phyloP scores from a whole-genome alignment of 805 yeast genomes.

The Candida sakaeoensis region DNA sequence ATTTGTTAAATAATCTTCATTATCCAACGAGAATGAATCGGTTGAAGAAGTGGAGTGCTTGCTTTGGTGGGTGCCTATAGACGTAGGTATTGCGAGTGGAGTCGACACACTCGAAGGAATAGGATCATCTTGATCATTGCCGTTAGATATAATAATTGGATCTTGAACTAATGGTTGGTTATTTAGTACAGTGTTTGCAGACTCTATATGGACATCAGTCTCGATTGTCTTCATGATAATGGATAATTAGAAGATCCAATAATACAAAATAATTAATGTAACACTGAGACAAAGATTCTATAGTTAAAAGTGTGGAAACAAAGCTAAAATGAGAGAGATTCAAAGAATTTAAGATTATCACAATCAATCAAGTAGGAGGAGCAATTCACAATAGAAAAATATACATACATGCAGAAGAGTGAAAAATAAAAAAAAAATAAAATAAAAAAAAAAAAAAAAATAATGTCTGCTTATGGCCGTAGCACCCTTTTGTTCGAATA shows the following conservation, averaged over 20 bases:
- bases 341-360: too few relatives aligned
- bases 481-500: background rate
- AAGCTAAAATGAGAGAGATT: too few relatives aligned
- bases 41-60: background rate
- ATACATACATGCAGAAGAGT: background rate
- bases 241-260: too few relatives aligned
- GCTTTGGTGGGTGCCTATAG: background rate
- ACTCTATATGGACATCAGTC: background rate
- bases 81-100: slow-evolving; percentile 1
- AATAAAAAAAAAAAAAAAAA: background rate
- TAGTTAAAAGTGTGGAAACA: too few relatives aligned
- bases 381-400: too few relatives aligned
- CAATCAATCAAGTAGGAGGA: too few relatives aligned
- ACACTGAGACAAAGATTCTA: too few relatives aligned
- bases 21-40: slow-evolving; percentile 6
- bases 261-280: too few relatives aligned
- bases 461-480: background rate
- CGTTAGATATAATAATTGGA: slow-evolving; percentile 6
- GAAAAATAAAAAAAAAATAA: background rate
- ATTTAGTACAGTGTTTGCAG: slow-evolving; percentile 5
- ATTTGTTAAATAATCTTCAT: background rate
- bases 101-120: slow-evolving; percentile 5
- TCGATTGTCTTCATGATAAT: background rate
- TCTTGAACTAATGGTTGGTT: slow-evolving; percentile 9
- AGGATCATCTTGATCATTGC: slow-evolving; percentile 3